Conservation (phyloP, 768 basidiomycete genomes). For the Ephemerocybe angulata region DNA sequence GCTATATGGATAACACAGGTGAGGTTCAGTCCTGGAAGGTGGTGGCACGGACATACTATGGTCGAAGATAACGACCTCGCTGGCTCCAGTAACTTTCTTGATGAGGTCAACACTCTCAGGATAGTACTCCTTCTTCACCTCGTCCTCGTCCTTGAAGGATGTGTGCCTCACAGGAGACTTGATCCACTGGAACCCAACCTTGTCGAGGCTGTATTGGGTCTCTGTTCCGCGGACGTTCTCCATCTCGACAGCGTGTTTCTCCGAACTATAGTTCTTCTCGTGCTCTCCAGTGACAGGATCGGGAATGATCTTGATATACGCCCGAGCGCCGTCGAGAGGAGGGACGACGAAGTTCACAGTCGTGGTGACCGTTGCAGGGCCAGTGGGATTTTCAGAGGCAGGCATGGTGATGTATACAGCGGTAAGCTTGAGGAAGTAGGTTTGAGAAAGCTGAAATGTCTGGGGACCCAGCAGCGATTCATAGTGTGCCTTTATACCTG, state of each 20-base stretch:
- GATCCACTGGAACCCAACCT: conserved; percentile 45
- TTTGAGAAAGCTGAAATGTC: too few species aligned
- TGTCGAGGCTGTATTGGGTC: conserved; percentile 39
- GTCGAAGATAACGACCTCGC: conserved; percentile 53
- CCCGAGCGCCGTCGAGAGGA: conserved; percentile 24
- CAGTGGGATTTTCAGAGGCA: too few species aligned
- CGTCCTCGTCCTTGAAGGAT: conserved; percentile 35
- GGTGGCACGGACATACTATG: conserved; percentile 51
- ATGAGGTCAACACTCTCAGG: conserved; percentile 52
- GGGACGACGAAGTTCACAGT: conserved; percentile 13
- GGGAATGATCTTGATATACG: conserved; percentile 22
- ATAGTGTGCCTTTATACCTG: too few species aligned
- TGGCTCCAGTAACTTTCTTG: conserved; percentile 55
- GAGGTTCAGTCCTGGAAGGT: neutral
- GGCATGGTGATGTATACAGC: too few species aligned
- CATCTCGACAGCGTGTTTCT: conserved; percentile 32
- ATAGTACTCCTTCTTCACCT: conserved; percentile 52
- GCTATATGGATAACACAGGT: conserved; percentile 1
- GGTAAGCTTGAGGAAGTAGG: too few species aligned
- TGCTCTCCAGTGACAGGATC: conserved; percentile 19
- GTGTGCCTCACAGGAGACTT: conserved; percentile 35
- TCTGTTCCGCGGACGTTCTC: conserved; percentile 55
- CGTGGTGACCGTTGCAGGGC: neutral
- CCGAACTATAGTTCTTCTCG: conserved; percentile 17
- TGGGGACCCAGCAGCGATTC: too few species aligned